These are phyloP conservation scores for Phlebopus sp. DNA, from an alignment of 1,284 basidiomycete genomes.

Conservation along the genomic window DNA sequence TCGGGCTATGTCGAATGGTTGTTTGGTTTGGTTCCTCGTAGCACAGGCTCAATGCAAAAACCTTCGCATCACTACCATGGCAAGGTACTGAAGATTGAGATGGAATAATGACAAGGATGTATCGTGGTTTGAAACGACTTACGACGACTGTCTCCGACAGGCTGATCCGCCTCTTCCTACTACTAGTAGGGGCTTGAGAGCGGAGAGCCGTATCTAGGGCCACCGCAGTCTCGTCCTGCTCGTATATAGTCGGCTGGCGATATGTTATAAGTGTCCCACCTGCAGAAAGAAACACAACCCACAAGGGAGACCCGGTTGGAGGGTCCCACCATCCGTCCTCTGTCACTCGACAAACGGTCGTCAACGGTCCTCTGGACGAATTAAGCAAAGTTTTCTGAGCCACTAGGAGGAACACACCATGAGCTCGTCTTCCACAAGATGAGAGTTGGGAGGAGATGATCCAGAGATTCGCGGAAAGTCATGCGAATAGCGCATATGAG, in stretches of 20 bases:
- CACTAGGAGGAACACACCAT: not conserved
- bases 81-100: slow-evolving; percentile 1
- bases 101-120: not conserved
- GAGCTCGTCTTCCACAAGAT: slow-evolving; percentile 1
- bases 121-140: not conserved
- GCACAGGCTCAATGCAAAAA: not conserved
- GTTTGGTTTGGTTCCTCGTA: not conserved
- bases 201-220: slow-evolving; percentile 2
- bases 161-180: slow-evolving; percentile 7
- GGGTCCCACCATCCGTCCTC: not conserved
- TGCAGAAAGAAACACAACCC: not conserved
- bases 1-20: not conserved
- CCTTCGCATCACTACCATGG: slow-evolving; percentile 4
- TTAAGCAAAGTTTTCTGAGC: not conserved
- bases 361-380: slow-evolving; percentile 7
- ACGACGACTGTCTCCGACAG: slow-evolving; percentile 4
- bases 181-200: not conserved
- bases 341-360: slow-evolving; percentile 2
- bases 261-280: not conserved
- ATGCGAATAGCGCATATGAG: not conserved
- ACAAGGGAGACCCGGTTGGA: not conserved
- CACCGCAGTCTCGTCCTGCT: slow-evolving; percentile 4
- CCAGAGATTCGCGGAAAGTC: not conserved
- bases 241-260: slow-evolving; percentile 4
- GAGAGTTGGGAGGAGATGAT: not conserved